Percentiles rank a stretch among this genome's conserved stretches.
phyloP scores from a whole-genome alignment of 495 filamentous ascomycete species.

The Neurospora sp. region DNA sequence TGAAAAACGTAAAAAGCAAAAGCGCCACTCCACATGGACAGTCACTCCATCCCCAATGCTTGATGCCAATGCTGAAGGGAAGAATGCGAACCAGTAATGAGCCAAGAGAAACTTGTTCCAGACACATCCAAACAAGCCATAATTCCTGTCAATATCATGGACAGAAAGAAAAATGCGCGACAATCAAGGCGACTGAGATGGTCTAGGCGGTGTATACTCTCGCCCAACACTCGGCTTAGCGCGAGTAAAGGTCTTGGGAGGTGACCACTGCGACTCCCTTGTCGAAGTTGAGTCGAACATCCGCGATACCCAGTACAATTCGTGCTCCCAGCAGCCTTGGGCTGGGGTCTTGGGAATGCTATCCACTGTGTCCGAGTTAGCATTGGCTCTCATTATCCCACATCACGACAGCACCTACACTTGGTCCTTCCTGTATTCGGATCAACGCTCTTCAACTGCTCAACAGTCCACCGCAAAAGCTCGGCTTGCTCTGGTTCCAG shows the following conservation, averaged over 20 bases:
- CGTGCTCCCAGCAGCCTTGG: constrained; percentile 19
- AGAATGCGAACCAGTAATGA: neutral
- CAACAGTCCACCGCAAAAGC: constrained; percentile 8
- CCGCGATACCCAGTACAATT: constrained; percentile 18
- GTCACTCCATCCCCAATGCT: neutral
- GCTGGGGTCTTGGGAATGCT: constrained; percentile 6
- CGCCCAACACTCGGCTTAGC: constrained; percentile 15
- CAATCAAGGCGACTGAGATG: neutral
- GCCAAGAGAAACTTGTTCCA: neutral
- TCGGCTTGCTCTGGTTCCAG: constrained; percentile 9
- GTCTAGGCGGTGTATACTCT: neutral
- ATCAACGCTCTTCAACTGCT: constrained; percentile 3
- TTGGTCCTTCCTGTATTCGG: neutral
- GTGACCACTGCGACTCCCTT: constrained; percentile 7
- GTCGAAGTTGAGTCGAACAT: constrained; percentile 13
- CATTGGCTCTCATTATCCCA: neutral
- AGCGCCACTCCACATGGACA: neutral
- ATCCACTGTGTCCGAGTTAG: constrained; percentile 6
- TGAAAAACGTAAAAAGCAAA: neutral
- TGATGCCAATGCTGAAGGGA: neutral
- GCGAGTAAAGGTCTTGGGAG: constrained; percentile 10
- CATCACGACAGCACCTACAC: neutral
- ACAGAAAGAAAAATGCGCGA: neutral
- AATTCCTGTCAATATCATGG: neutral
- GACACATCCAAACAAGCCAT: neutral